Percentiles rank a stretch among this genome's conserved stretches.
Evolutionary conservation across 108 stramenopile genomes (phyloP).

Genomic region (Stephanodiscus triporus): DNA sequence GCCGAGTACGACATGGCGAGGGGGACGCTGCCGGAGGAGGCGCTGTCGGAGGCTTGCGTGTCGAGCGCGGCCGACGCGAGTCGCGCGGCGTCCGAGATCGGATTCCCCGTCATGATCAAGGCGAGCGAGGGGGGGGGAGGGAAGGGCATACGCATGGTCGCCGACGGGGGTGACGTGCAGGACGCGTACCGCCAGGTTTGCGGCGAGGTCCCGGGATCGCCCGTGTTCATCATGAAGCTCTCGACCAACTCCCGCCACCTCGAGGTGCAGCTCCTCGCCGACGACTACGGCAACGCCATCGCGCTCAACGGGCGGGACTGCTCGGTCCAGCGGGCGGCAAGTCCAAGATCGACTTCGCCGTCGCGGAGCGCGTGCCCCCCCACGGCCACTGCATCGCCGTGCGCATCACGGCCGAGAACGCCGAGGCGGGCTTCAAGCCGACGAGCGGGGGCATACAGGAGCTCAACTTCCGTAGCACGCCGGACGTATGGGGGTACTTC

Average conservation of each 20-base stretch:
- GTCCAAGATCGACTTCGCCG: slow-evolving; percentile 76
- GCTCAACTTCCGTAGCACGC: slow-evolving; percentile 97
- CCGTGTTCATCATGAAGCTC: slow-evolving; percentile 98
- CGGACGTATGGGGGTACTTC: slow-evolving; percentile 99
- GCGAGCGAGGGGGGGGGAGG: slow-evolving; percentile 99
- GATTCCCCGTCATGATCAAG: slow-evolving; percentile 99
- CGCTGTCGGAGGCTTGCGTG: slow-evolving; percentile 90
- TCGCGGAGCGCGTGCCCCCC: slow-evolving; percentile 58
- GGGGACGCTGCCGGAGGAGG: slow-evolving; percentile 83
- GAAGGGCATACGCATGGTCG: slow-evolving; percentile 95
- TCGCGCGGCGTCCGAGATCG: slow-evolving; percentile 83
- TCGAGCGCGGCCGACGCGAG: slow-evolving; percentile 76
- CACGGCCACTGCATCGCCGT: slow-evolving; percentile 97
- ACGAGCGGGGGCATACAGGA: slow-evolving; percentile 96
- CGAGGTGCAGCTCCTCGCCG: slow-evolving; percentile 98
- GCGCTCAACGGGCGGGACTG: slow-evolving; percentile 99
- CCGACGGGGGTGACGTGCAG: slow-evolving; percentile 72
- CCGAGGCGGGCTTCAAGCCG: slow-evolving; percentile 98
- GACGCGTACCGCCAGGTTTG: slow-evolving; percentile 96
- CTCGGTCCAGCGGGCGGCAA: slow-evolving; percentile 90
- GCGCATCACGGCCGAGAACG: slow-evolving; percentile 99
- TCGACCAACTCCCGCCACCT: slow-evolving; percentile 91
- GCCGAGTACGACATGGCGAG: slow-evolving; percentile 77
- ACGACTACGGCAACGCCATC: slow-evolving; percentile 97
- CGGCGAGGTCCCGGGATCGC: slow-evolving; percentile 97